These are phyloP conservation scores for Tetrahymena thermophila DNA, from an alignment of 73 alveolate genomes.

Conservation along the genomic window DNA sequence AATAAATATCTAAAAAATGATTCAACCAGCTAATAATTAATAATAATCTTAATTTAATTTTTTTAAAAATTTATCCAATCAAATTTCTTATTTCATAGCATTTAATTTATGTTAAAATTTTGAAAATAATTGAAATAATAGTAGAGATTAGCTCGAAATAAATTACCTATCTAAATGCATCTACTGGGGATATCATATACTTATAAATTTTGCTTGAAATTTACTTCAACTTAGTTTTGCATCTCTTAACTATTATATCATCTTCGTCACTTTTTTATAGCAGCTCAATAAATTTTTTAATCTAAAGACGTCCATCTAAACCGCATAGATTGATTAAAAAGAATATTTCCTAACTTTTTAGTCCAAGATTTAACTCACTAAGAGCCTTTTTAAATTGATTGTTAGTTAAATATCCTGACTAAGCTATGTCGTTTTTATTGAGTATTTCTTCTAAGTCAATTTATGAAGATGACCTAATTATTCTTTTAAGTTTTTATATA, in stretches of 20 bases:
- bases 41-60: too few species aligned
- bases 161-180: constrained; percentile 59
- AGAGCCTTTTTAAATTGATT: constrained; percentile 78
- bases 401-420: constrained; percentile 55
- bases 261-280: constrained; percentile 42
- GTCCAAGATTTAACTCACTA: constrained; percentile 59
- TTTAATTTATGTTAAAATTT: too few species aligned
- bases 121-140: too few species aligned
- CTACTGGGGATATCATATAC: constrained; percentile 76
- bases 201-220: constrained; percentile 63
- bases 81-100: too few species aligned
- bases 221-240: constrained; percentile 55
- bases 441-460: constrained; percentile 48
- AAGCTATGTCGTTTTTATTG: constrained; percentile 60
- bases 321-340: constrained; percentile 52
- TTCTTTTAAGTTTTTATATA: constrained; percentile 2
- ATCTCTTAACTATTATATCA: neutral
- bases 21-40: neutral
- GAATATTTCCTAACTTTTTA: constrained; percentile 71
- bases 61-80: too few species aligned
- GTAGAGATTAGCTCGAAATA: neutral
- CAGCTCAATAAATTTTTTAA: constrained; percentile 64
- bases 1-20: neutral
- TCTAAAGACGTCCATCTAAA: constrained; percentile 60
- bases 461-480: constrained; percentile 43